A percentile compares a stretch with the other conserved stretches of the same genome.
Conservation (phyloP, 768 basidiomycete genomes). For the Strobilomyces echinocephalus region DNA sequence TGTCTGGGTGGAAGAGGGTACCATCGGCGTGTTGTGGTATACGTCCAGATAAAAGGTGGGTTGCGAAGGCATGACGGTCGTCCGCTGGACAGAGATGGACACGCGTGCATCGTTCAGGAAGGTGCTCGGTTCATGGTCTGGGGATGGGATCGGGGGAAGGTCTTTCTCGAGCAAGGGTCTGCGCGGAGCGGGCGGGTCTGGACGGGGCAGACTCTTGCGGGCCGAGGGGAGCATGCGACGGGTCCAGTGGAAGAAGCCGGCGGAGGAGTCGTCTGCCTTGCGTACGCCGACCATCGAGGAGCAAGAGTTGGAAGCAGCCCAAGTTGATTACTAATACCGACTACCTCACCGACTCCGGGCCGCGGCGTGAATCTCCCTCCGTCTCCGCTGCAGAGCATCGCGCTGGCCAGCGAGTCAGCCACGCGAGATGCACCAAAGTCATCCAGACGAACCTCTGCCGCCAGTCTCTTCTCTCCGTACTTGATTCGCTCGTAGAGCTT, state of each 20-base stretch:
- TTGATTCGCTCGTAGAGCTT: constrained; percentile 95
- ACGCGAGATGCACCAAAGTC: not conserved
- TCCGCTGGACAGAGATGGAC: constrained; percentile 20
- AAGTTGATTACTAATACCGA: constrained; percentile 1
- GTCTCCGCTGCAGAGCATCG: constrained; percentile 55
- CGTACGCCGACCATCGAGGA: constrained; percentile 38
- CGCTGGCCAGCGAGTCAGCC: constrained; percentile 41
- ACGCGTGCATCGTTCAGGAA: constrained; percentile 7
- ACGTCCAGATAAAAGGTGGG: constrained; percentile 57
- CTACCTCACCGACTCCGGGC: constrained; percentile 21
- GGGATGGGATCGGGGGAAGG: constrained; percentile 43
- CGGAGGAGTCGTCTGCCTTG: constrained; percentile 47
- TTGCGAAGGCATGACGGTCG: constrained; percentile 38
- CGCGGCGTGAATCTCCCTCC: constrained; percentile 49
- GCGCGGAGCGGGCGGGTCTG: constrained; percentile 12
- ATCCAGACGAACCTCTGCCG: constrained; percentile 61
- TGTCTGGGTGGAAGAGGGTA: constrained; percentile 41
- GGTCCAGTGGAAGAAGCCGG: constrained; percentile 58
- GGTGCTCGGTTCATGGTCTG: constrained; percentile 1
- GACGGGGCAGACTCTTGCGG: constrained; percentile 22
- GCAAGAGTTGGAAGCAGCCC: constrained; percentile 1
- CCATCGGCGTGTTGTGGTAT: constrained; percentile 45
- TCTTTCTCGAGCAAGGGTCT: constrained; percentile 38
- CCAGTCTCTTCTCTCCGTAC: constrained; percentile 72
- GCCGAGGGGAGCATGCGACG: constrained; percentile 41